Evolutionary conservation across 768 basidiomycete genomes (phyloP), one percentile per base, ranked within the genome.

Genomic region (Lactarius sp.): DNA sequence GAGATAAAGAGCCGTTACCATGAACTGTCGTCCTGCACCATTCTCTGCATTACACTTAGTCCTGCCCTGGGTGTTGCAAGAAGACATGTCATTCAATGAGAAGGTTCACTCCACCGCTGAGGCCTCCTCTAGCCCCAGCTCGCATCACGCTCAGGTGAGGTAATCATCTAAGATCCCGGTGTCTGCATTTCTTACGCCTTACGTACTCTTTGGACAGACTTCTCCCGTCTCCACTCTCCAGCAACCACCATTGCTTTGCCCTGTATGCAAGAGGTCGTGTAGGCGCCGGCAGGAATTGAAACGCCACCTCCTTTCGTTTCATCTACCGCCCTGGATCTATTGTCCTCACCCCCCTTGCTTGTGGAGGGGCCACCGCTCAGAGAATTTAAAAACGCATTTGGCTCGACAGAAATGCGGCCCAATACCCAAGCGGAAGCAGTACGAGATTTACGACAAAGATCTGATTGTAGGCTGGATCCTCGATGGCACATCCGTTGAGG

Each of bases 301-400:
- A 13, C 49, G 49, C 2, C 58, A 59, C 22, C 39, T 52, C 1
- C 13, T 59, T 8, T 50, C 49, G 5, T 18, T 39, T 20, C 58
- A 59, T 33, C 58, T 59, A 16, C 58, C 58, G 1, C 16, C 0
- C 50, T 59, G 37, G 16, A 39, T 59, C 6, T 20, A 36, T 10
- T 59, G 58, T 8, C 58, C 58, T 6, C 18, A 51, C 22, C n/a
- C 18, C 1, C 39, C 1, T 33, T 59, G 57, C 49, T 1, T 16
- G 4, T 59, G 49, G 58, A 50, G 58, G 18, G 58, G 58, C 5
- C 37, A 59, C 27, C 58, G 58, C 10, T 16, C 3, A 9, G 58
- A 59, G 1, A 18, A 52, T 10, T 39, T 52, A 22, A 51, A 20
- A 37, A 8, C 14, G 16, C 58, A 59, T 18, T 8, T 52, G 18